phyloP scores from a whole-genome alignment of 768 basidiomycete genomes.

The Tylopilus rubrobrunneus region DNA sequence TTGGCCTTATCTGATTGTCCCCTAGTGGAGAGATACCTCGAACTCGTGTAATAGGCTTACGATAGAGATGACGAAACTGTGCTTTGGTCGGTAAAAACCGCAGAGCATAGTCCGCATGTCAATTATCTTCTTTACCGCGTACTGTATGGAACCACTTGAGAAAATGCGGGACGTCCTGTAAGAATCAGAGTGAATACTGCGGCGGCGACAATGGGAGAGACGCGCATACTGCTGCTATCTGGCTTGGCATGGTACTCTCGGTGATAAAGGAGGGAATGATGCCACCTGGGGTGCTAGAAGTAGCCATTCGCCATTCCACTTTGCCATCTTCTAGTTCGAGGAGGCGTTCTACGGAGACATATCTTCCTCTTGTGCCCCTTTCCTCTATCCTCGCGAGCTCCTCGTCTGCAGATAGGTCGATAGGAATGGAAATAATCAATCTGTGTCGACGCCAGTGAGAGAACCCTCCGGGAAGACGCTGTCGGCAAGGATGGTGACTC shows the following conservation, averaged over 20 bases:
- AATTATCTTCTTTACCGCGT: constrained; percentile 15
- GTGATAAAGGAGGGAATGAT: constrained; percentile 61
- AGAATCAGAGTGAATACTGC: not conserved
- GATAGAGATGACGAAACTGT: not conserved
- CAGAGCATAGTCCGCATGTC: not conserved
- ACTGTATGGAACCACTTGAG: constrained; percentile 56
- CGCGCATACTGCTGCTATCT: constrained; percentile 52
- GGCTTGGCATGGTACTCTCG: constrained; percentile 56
- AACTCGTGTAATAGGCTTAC: constrained; percentile 52
- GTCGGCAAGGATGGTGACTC: constrained; percentile 20
- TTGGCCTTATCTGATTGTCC: constrained; percentile 5
- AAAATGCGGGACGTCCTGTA: constrained; percentile 71
- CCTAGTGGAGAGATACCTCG: constrained; percentile 81
- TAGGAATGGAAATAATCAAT: constrained; percentile 56
- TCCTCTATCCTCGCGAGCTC: constrained; percentile 61
- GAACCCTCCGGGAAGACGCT: not conserved
- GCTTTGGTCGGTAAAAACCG: no score
- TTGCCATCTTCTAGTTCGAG: constrained; percentile 57
- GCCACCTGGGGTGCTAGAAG: constrained; percentile 68
- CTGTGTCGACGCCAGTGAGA: constrained; percentile 12
- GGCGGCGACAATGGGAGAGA: not conserved
- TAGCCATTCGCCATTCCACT: constrained; percentile 80
- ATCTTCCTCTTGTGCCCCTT: constrained; percentile 61
- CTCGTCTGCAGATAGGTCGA: constrained; percentile 57
- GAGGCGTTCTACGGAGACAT: constrained; percentile 66